Conservation (phyloP, 106 monocot species). For the Platanthera guangdongensis region DNA sequence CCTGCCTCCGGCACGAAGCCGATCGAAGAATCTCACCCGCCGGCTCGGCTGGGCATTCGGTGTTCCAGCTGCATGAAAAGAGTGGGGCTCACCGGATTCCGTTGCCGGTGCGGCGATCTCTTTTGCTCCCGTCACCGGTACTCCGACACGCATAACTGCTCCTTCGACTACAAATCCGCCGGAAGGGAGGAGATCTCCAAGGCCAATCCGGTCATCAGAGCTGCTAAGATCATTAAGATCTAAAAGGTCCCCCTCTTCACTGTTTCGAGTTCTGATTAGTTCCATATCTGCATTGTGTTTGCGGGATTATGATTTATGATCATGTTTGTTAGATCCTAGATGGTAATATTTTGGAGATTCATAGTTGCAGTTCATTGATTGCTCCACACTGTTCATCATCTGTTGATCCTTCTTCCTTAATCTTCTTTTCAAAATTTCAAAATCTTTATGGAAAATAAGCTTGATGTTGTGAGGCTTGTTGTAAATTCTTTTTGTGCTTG, state of each 20-base stretch:
- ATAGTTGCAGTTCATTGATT: too few relatives aligned
- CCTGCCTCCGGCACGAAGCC: not conserved
- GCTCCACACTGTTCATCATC: too few relatives aligned
- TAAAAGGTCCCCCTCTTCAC: slow-evolving; percentile 4
- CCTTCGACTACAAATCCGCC: slow-evolving; percentile 50
- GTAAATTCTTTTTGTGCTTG: too few relatives aligned
- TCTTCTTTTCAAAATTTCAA: too few relatives aligned
- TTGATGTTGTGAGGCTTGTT: too few relatives aligned
- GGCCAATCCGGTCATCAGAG: slow-evolving; percentile 44
- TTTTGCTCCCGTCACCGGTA: slow-evolving; percentile 45
- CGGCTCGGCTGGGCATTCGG: slow-evolving; percentile 6
- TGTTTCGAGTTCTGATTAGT: not conserved
- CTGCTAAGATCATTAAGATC: slow-evolving; percentile 53
- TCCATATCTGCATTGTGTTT: not conserved
- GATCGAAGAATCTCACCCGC: not conserved
- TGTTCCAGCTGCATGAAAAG: slow-evolving; percentile 33
- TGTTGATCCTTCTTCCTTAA: too few relatives aligned
- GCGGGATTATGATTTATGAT: not conserved
- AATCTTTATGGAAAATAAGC: too few relatives aligned
- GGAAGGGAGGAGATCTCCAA: slow-evolving; percentile 44
- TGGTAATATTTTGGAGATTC: too few relatives aligned
- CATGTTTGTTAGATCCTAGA: not conserved
- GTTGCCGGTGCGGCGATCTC: slow-evolving; percentile 46
- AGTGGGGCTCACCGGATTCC: slow-evolving; percentile 26
- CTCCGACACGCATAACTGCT: slow-evolving; percentile 38